A percentile compares a stretch with the other conserved stretches of the same genome.
phyloP scores from a whole-genome alignment of 352 stramenopile genomes.

The Globisporangium parvum region DNA sequence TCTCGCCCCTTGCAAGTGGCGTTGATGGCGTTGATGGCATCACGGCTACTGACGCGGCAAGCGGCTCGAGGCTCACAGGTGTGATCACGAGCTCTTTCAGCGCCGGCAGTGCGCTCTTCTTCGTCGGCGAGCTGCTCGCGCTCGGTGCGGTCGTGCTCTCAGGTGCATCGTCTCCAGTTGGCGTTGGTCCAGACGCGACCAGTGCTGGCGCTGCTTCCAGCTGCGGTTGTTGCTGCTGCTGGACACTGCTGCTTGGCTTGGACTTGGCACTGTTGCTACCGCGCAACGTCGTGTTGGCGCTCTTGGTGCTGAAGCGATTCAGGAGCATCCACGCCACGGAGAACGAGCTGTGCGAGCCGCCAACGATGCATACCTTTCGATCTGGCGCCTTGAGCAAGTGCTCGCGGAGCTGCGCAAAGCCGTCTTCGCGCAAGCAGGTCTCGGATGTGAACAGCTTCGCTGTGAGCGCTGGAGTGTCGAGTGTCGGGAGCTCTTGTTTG shows the following conservation, averaged over 20 bases:
- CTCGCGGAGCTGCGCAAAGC: constrained; percentile 42
- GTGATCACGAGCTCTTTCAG: constrained; percentile 11
- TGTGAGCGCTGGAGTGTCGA: constrained; percentile 31
- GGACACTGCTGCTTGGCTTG: neutral
- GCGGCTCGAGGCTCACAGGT: constrained; percentile 2
- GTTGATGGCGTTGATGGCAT: constrained; percentile 8
- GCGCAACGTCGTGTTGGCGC: neutral
- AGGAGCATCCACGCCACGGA: constrained; percentile 77
- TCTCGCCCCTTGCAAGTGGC: constrained; percentile 12
- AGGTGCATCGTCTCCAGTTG: neutral
- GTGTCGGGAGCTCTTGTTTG: constrained; percentile 32
- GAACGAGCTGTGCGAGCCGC: constrained; percentile 83
- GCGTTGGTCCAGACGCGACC: too few species aligned
- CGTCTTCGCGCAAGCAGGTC: constrained; percentile 51
- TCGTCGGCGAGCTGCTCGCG: neutral
- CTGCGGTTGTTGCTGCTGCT: neutral
- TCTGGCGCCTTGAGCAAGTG: constrained; percentile 35
- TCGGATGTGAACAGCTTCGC: constrained; percentile 69
- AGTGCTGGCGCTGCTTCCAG: neutral
- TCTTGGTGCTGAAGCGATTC: constrained; percentile 35
- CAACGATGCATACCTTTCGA: constrained; percentile 73
- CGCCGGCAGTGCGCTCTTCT: constrained; percentile 2
- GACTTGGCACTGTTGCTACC: neutral
- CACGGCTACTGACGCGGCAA: neutral
- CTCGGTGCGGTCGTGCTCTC: neutral